A percentile compares a stretch with the other conserved stretches of the same genome.
Conservation (phyloP, 805 yeast genomes). For the Ogataea nonfermentans region DNA sequence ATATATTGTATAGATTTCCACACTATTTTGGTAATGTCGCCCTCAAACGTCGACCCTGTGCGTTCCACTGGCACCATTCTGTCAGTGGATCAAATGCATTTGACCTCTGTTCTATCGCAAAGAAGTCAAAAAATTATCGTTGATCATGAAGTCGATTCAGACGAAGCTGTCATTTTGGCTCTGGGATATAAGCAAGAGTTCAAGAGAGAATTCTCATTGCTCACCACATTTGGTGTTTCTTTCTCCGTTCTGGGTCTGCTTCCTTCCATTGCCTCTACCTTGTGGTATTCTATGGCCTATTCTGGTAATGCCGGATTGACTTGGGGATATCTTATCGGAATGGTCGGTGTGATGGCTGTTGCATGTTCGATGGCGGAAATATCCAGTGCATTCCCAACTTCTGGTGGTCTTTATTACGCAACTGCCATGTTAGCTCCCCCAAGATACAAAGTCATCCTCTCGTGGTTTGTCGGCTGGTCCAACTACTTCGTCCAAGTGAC, state of each 20-base stretch:
- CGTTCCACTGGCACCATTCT: conserved; percentile 30
- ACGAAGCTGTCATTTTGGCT: conserved; percentile 53
- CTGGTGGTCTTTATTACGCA: conserved; percentile 68
- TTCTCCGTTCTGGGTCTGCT: conserved; percentile 62
- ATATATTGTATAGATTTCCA: background rate
- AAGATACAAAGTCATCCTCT: conserved; percentile 47
- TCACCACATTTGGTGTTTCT: conserved; percentile 60
- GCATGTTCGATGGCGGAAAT: conserved; percentile 63
- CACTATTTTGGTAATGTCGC: conserved; percentile 1
- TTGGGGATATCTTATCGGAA: conserved; percentile 58
- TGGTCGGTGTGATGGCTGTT: conserved; percentile 53
- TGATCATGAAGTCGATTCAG: conserved; percentile 46
- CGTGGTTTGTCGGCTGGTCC: conserved; percentile 63
- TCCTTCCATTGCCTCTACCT: conserved; percentile 62
- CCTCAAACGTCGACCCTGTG: conserved; percentile 17
- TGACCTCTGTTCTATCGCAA: conserved; percentile 28
- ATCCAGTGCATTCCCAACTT: conserved; percentile 61
- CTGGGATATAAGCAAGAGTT: conserved; percentile 65
- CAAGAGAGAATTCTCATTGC: conserved; percentile 55
- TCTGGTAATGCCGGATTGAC: conserved; percentile 62
- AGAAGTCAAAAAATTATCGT: conserved; percentile 30
- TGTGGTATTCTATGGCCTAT: conserved; percentile 57
- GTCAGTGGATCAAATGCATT: conserved; percentile 28
- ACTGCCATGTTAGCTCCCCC: conserved; percentile 60
- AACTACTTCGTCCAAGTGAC: conserved; percentile 65